phyloP scores from a whole-genome alignment of 495 filamentous ascomycete species.

The Venustampulla echinocandica region DNA sequence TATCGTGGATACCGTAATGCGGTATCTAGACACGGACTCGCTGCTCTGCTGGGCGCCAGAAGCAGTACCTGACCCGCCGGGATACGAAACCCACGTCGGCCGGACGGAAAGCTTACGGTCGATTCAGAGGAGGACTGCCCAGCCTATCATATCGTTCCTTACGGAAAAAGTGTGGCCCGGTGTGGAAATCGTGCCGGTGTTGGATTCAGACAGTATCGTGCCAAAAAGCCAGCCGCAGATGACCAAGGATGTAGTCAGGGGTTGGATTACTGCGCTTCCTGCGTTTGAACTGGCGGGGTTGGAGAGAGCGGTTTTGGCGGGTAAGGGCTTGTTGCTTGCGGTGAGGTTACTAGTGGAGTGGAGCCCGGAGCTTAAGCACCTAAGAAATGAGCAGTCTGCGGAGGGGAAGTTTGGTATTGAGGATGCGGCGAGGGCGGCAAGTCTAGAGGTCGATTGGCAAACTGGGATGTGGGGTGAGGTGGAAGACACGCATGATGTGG shows the following conservation, averaged over 20 bases:
- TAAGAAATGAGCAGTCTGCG: slow-evolving; percentile 11
- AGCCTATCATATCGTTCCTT: slow-evolving; percentile 60
- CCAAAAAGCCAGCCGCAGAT: slow-evolving; percentile 59
- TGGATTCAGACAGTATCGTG: slow-evolving; percentile 65
- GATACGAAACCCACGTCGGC: slow-evolving; percentile 18
- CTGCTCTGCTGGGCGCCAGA: slow-evolving; percentile 88
- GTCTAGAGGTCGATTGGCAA: slow-evolving; percentile 88
- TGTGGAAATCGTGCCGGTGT: slow-evolving; percentile 61
- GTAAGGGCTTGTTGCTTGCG: slow-evolving; percentile 76
- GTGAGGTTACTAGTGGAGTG: slow-evolving; percentile 76
- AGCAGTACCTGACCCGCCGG: slow-evolving; percentile 26
- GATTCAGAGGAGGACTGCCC: slow-evolving; percentile 57
- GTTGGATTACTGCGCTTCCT: slow-evolving; percentile 66
- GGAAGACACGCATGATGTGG: slow-evolving; percentile 96
- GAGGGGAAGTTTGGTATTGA: slow-evolving; percentile 19
- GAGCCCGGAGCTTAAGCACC: slow-evolving; percentile 58
- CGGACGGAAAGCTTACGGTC: slow-evolving; percentile 51
- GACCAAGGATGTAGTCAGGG: slow-evolving; percentile 64
- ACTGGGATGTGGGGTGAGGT: slow-evolving; percentile 89
- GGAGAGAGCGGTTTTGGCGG: slow-evolving; percentile 72
- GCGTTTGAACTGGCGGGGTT: slow-evolving; percentile 77
- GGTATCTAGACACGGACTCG: slow-evolving; percentile 87
- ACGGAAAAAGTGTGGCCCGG: slow-evolving; percentile 77
- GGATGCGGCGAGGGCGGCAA: slow-evolving; percentile 20
- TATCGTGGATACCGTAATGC: slow-evolving; percentile 60